A percentile compares a stretch with the other conserved stretches of the same genome.
phyloP scores from a whole-genome alignment of 371 early-diverging fungal species.

The Rhizopus arrhizus region DNA sequence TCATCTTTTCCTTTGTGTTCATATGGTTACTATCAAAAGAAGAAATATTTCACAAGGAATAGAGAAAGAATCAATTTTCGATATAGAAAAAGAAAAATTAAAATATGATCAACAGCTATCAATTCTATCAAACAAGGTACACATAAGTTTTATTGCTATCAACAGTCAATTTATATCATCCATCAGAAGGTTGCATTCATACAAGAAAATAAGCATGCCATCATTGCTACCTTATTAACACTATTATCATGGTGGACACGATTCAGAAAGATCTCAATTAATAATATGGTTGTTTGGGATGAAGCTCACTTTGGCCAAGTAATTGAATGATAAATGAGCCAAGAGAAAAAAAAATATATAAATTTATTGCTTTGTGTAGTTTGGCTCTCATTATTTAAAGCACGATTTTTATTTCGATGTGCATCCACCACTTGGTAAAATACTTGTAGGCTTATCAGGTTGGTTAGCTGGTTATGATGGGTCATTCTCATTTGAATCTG shows the following conservation, averaged over 20 bases:
- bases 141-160: background rate
- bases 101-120: slow-evolving; percentile 23
- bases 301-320: slow-evolving; percentile 92
- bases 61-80: slow-evolving; percentile 12
- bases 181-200: slow-evolving; percentile 50
- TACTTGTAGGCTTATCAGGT: slow-evolving; percentile 94
- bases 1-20: background rate
- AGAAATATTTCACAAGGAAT: slow-evolving; percentile 34
- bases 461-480: slow-evolving; percentile 89
- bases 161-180: background rate
- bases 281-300: slow-evolving; percentile 84
- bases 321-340: background rate
- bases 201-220: slow-evolving; percentile 52
- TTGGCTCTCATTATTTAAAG: slow-evolving; percentile 93
- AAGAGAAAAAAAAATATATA: slow-evolving; percentile 1
- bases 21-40: slow-evolving; percentile 47
- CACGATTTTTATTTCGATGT: slow-evolving; percentile 98
- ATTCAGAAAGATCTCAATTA: slow-evolving; percentile 75
- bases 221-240: slow-evolving; percentile 63
- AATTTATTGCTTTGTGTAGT: slow-evolving; percentile 50
- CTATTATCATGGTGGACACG: slow-evolving; percentile 77
- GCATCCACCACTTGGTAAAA: slow-evolving; percentile 99
- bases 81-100: slow-evolving; percentile 26
- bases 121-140: slow-evolving; percentile 44
- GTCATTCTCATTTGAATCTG: slow-evolving; percentile 90